phyloP scores from a whole-genome alignment of 2,329 filamentous ascomycete genomes.

The Fonsecaea pugnacius region DNA sequence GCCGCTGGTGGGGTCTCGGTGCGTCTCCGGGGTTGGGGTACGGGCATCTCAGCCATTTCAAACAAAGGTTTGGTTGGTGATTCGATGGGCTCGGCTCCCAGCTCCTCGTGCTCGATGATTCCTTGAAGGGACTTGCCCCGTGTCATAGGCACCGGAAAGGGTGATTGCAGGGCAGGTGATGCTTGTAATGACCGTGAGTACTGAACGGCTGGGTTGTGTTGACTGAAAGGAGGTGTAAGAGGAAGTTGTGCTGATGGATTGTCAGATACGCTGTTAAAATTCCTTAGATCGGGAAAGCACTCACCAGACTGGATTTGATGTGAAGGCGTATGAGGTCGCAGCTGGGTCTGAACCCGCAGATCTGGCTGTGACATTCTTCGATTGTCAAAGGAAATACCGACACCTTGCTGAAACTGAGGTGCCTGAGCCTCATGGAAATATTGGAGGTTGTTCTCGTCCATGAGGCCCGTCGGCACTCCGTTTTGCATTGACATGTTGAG shows the following conservation, averaged over 20 bases:
- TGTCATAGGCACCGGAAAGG: conserved; percentile 49
- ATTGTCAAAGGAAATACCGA: conserved; percentile 34
- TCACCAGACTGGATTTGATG: conserved; percentile 65
- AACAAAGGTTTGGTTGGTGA: conserved; percentile 40
- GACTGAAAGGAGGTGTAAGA: conserved; percentile 65
- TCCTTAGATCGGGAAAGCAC: conserved; percentile 37
- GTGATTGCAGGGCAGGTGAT: conserved; percentile 47
- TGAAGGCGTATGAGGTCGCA: conserved; percentile 65
- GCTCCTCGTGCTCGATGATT: conserved; percentile 59
- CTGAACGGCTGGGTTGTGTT: conserved; percentile 45
- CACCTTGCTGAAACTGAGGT: conserved; percentile 27
- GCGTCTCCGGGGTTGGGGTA: conserved; percentile 35
- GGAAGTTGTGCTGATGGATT: conserved; percentile 62
- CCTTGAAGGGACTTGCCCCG: conserved; percentile 55
- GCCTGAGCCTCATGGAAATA: conserved; percentile 36
- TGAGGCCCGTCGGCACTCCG: conserved; percentile 25
- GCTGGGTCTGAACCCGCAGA: conserved; percentile 43
- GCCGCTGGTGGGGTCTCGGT: conserved; percentile 18
- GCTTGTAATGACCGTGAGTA: conserved; percentile 47
- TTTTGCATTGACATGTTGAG: conserved; percentile 35
- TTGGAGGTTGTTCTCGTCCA: conserved; percentile 37
- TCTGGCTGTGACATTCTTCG: conserved; percentile 49
- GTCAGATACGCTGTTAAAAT: conserved; percentile 34
- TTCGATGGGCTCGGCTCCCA: conserved; percentile 39
- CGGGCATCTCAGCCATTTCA: conserved; percentile 61